Base-by-base conservation (phyloP, 495 filamentous ascomycete species). In the Hyaloscypha variabilis region DNA sequence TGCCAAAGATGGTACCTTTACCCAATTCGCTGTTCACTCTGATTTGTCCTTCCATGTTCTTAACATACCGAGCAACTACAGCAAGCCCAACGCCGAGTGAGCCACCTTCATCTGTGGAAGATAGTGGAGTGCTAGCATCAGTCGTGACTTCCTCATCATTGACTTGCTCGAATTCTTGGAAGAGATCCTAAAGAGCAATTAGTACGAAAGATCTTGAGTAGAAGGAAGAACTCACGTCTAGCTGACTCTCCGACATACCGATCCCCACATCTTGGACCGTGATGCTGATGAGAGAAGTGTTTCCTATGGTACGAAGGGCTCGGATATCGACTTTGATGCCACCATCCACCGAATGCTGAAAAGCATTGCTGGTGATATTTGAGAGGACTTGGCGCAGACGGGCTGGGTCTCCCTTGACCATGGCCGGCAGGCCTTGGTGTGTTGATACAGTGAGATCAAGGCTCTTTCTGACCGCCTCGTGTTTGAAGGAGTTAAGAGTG, bases 21-120 rank as follows among this genome's bases (percentile, higher is more conserved):
- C 91, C 91, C 73, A 89, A 83, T 73, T 96, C 92, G 0, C 93
- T 96, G 66, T 92, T 94, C 3, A 98, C 79, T 31, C 90, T 85
- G 23, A 98, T 76, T 65, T 97, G 94, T 0, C 94, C 94, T 55
- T 94, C 87, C 89, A 96, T 93, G 69, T 91, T 97, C 21, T 86
- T 84, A 24, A 97, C 80, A 58, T 91, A 91, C 23, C 93, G 82
- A 52, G 93, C 90, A 3, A 97, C 93, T 6, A 96, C 78, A 2
- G 94, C 94, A 30, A 98, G 83, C 0, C 93, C 94, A 3, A 98
- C 80, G 1, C 94, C 94, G 2, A 98, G 74, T 1, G 87, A 73
- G 34, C 69, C 62, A 6, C 59, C 62, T 24, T 64, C 30, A 14
- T 3, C 42, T 36, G 54, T 24, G 13, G 63, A 24, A 31, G 72